Evolutionary conservation across 805 yeast species (phyloP).

Genomic region (Cyberlindnera euphorbiiphila): DNA sequence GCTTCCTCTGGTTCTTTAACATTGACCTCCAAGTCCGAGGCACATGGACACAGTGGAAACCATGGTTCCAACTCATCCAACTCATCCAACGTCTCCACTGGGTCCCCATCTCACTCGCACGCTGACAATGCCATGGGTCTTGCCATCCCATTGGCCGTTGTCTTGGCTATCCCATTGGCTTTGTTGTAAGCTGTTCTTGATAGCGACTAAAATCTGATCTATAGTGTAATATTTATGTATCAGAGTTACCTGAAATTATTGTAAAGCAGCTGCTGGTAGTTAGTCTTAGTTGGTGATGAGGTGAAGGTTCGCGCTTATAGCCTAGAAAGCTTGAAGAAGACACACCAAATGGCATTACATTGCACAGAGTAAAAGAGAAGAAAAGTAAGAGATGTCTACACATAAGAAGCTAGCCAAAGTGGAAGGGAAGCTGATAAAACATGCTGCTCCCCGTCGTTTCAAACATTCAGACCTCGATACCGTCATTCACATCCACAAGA

Average conservation of each 20-base stretch:
- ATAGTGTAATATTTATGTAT: no score
- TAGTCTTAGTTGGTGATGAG: no score
- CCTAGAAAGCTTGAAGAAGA: no score
- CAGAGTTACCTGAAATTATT: no score
- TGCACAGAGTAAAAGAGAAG: no score
- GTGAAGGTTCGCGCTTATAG: no score
- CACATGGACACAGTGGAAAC: no score
- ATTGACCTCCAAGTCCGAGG: no score
- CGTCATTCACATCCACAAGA: slow-evolving; percentile 53
- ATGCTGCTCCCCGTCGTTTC: slow-evolving; percentile 46
- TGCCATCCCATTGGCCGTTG: slow-evolving; percentile 19
- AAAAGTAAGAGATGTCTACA: neutral
- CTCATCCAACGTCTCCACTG: slow-evolving; percentile 1
- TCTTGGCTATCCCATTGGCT: slow-evolving; percentile 18
- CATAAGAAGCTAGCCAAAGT: slow-evolving; percentile 9
- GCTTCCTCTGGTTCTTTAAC: slow-evolving; percentile 4
- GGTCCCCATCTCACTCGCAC: slow-evolving; percentile 9
- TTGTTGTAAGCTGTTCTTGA: slow-evolving; percentile 13
- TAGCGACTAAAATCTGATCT: no score
- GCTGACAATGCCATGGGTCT: slow-evolving; percentile 11
- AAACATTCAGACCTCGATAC: slow-evolving; percentile 43
- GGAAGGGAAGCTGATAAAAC: slow-evolving; percentile 44
- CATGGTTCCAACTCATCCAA: slow-evolving; percentile 1
- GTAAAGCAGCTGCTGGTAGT: no score
- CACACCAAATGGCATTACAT: no score